Conservation (phyloP, 495 filamentous ascomycete species). For the Penicillium salamii region DNA sequence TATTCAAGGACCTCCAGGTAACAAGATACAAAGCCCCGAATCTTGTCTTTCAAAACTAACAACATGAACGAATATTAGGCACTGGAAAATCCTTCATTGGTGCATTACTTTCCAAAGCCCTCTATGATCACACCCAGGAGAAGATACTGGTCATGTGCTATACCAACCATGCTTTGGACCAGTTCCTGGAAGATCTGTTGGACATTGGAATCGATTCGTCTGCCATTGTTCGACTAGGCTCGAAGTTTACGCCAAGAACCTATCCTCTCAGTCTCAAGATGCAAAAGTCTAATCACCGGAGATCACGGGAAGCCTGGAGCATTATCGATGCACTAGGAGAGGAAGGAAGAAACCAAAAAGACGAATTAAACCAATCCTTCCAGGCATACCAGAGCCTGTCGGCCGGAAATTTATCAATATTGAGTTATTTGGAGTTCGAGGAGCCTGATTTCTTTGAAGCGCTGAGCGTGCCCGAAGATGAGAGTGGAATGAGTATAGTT, state of each 20-base stretch:
- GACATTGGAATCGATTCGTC: conserved; percentile 54
- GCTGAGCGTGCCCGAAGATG: conserved; percentile 43
- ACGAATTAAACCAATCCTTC: conserved; percentile 20
- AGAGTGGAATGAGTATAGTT: conserved; percentile 44
- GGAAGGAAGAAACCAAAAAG: conserved; percentile 16
- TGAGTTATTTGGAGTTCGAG: conserved; percentile 66
- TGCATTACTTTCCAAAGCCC: conserved; percentile 57
- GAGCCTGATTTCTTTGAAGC: conserved; percentile 56
- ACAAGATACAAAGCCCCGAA: neutral
- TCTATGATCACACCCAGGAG: conserved; percentile 51
- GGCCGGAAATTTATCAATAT: conserved; percentile 28
- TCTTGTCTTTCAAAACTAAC: neutral
- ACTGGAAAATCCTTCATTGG: conserved; percentile 83
- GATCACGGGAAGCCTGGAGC: conserved; percentile 28
- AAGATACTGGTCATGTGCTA: conserved; percentile 62
- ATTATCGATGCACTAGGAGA: conserved; percentile 38
- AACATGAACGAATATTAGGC: conserved; percentile 44
- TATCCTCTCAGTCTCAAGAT: conserved; percentile 43
- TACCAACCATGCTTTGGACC: conserved; percentile 74
- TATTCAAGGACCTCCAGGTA: conserved; percentile 78
- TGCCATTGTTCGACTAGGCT: conserved; percentile 66
- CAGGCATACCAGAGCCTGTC: conserved; percentile 16
- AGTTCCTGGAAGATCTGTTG: conserved; percentile 68
- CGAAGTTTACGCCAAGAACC: conserved; percentile 55
- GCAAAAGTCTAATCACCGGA: conserved; percentile 34